Evolutionary conservation across 2,329 filamentous ascomycete species (phyloP), one percentile per base, ranked within the genome.

Genomic region (Sphaerulina musiva): DNA sequence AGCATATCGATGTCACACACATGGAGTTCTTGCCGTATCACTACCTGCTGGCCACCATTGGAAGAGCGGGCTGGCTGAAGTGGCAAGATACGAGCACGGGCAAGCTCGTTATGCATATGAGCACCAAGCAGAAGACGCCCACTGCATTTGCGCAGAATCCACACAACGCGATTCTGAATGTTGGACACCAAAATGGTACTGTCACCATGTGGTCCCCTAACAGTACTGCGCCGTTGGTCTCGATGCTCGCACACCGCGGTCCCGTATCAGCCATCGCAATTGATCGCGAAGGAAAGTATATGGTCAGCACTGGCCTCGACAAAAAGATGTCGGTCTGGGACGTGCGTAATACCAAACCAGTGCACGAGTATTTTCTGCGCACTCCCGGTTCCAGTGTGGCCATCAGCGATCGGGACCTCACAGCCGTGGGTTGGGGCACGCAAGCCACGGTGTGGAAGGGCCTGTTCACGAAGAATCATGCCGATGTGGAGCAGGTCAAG

Each of bases 21-120:
- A 89, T 98, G 80, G 89, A 97, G 72, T 98, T 96, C 68, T 76
- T 97, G 11, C 92, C 92, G 0, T 97, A 96, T 69, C 93, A 98
- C 70, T 98, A 95, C 70, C 82, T 98, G 41, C 79, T 98, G 46
- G 87, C 88, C 14, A 95, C 90, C 14, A 80, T 92, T 65, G 89
- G 89, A 57, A 85, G 87, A 63, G 84, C 85, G 44, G 92, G 92
- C 39, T 87, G 87, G 64, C 76, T 98, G 52, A 91, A 93, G 73
- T 98, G 96, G 69, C 93, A 93, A 69, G 93, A 98, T 70, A 90
- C 90, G 20, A 95, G 90, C 4, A 98, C 91, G 5, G 93, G 93
- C 40, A 84, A 95, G 67, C 80, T 95, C 59, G 86, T 97, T 12
- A 82, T 85, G 64, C 91, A 97, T 70, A 80, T 93, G 53, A 83